Evolutionary conservation across 495 filamentous ascomycete species (phyloP).

Genomic region (Neurospora hispaniola): DNA sequence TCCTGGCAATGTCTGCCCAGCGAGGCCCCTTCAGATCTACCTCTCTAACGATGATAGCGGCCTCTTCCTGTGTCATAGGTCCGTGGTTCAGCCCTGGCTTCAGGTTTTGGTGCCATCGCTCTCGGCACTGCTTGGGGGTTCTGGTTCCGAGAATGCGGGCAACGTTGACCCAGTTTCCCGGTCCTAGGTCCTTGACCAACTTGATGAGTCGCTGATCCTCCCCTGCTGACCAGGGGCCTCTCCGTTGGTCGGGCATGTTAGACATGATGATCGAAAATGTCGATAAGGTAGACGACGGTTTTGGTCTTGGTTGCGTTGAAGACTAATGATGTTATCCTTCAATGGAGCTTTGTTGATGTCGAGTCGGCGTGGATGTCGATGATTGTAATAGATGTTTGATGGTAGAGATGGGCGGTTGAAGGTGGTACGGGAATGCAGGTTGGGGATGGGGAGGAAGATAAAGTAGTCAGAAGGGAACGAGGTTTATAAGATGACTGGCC

Average conservation of each 20-base stretch:
- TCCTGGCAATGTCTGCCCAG: constrained; percentile 91
- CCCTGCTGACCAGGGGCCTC: constrained; percentile 75
- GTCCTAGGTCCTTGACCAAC: constrained; percentile 65
- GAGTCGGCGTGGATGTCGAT: not conserved
- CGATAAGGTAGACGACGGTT: not conserved
- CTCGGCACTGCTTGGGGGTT: constrained; percentile 91
- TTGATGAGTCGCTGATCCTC: constrained; percentile 67
- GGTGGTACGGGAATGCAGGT: not conserved
- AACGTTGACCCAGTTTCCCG: constrained; percentile 90
- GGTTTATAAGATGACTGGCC: not conserved
- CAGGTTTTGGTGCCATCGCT: constrained; percentile 91
- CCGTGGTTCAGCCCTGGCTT: constrained; percentile 85
- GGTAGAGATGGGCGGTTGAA: not conserved
- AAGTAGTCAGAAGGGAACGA: not conserved
- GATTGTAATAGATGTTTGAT: not conserved
- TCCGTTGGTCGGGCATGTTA: constrained; percentile 8
- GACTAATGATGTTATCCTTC: not conserved
- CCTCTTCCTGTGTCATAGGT: constrained; percentile 87
- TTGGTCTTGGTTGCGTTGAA: not conserved
- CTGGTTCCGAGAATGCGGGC: constrained; percentile 64
- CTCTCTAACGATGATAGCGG: constrained; percentile 66
- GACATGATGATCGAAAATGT: not conserved
- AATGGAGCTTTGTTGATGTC: not conserved
- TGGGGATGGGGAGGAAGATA: not conserved
- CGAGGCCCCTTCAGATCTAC: constrained; percentile 76